These are phyloP conservation scores for Corrigiola litoralis DNA, from an alignment of 179 eudicot genomes.

Conservation along the genomic window DNA sequence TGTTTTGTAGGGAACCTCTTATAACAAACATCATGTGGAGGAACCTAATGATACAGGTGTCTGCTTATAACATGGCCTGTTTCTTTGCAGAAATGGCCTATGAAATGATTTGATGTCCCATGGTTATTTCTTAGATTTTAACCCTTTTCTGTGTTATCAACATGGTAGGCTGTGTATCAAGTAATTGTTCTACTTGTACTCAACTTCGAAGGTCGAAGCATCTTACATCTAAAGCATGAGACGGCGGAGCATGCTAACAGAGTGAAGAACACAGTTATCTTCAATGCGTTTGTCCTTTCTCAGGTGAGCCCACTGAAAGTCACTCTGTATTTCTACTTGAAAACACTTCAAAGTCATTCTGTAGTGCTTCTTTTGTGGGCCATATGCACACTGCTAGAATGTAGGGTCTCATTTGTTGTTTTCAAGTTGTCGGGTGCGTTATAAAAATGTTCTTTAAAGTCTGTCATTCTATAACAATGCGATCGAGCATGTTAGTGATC, in stretches of 20 bases:
- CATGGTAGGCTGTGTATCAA: conserved; percentile 71
- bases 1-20: conserved; percentile 69
- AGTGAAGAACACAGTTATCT: conserved; percentile 78
- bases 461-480: too few species aligned
- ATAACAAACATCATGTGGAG: conserved; percentile 97
- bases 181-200: conserved; percentile 67
- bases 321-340: not conserved
- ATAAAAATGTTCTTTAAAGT: too few species aligned
- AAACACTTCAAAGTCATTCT: too few species aligned
- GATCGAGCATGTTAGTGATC: too few species aligned
- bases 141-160: not conserved
- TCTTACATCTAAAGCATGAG: conserved; percentile 45
- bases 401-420: too few species aligned
- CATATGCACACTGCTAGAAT: too few species aligned
- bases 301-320: conserved; percentile 43
- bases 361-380: too few species aligned
- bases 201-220: conserved; percentile 56
- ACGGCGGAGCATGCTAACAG: conserved; percentile 35
- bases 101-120: not conserved
- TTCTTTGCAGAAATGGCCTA: not conserved
- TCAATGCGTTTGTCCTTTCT: conserved; percentile 85
- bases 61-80: not conserved
- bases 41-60: conserved; percentile 76
- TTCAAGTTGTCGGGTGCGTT: too few species aligned
- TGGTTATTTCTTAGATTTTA: not conserved